Evolutionary conservation across 2,329 filamentous ascomycete species (phyloP), one percentile per base, ranked within the genome.

Genomic region (Penicillium sp.): DNA sequence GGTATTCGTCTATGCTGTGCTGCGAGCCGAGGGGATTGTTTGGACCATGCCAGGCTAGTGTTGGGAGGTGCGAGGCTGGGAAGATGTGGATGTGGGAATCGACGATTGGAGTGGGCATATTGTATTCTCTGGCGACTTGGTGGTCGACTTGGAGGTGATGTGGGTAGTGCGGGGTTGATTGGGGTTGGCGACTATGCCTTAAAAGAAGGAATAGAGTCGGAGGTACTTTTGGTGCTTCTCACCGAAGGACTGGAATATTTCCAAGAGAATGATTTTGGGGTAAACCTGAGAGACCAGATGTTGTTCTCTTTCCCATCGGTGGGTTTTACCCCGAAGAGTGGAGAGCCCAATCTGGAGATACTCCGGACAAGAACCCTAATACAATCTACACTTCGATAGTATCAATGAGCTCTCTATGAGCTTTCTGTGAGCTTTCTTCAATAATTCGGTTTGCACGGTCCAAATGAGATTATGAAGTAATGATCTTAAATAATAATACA

Each of bases 51-150:
- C 91, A 96, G 55, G 83, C 77, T 59, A 95, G 83, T 37, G 83
- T 82, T 52, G 81, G 69, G 50, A 89, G 69, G 66, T 93, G 89
- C 51, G 83, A 82, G 44, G 79, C 74, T 43, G 90, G 89, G 79
- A 86, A 96, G 68, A 97, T 85, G 77, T 97, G 92, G 75, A 97
- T 88, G 79, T 97, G 93, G 37, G 90, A 88, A 79, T 97, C 92
- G 73, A 97, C 85, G 69, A 96, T 87, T 26, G 84, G 71, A 47
- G 64, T 67, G 2, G 65, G 42, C 67, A 70, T 73, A 70, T 73
- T 40, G 20, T 49, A 23, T 22, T 22, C 20, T 33, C 14, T 40
- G 8, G 37, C 20, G 27, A 22, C 26, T 33, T 25, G 11, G 18
- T 27, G 9, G 15, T 44, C 18, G 25, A 6, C 18, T 45, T n/a